Evolutionary conservation across 169 alveolate species (phyloP), one percentile per base, ranked within the genome.

Genomic region (Babesia microti): DNA sequence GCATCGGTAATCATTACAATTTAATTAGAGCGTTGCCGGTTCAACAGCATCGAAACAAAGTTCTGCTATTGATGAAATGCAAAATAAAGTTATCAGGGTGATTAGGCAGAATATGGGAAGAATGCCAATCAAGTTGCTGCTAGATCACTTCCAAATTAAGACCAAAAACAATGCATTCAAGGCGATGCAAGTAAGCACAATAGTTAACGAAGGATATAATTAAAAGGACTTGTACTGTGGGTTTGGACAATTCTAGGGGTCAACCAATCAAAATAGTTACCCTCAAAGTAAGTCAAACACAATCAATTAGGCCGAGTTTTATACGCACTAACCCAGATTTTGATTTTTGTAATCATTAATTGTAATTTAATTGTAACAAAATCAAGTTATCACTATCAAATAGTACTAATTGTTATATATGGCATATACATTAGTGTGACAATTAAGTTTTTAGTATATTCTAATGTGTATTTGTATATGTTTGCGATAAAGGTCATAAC

Each of bases 141-240:
- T 63, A 19, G 60, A 28, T 3, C 67, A 53, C 33, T 63, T 63
- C 51, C 51, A 63, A 36, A 63, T 63, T 45, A 63, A 37, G 42
- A 53, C 48, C 27, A 63, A 63, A 46, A 63, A 63, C 51, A 68
- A 63, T 7, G 68, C 51, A 21, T 63, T 63, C 59, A 51, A 68
- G 42, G 15, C 24, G 17, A 41, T 63, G 35, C 59, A 49, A 55
- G 32, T 12, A 12, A 24, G n/a, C 11, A 11, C 36, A n/a, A n/a
- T n/a, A n/a, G n/a, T n/a, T n/a, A n/a, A n/a, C n/a, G n/a, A n/a
- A n/a, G n/a, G n/a, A n/a, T n/a, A n/a, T n/a, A n/a, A n/a, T n/a
- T n/a, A n/a, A n/a, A n/a, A n/a, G n/a, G n/a, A n/a, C n/a, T n/a
- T n/a, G n/a, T n/a, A n/a, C n/a, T n/a, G n/a, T n/a, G n/a, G n/a